Evolutionary conservation across 2,329 filamentous ascomycete species (phyloP), one percentile per base, ranked within the genome.

Genomic region (Phaeosphaeriaceae sp.): DNA sequence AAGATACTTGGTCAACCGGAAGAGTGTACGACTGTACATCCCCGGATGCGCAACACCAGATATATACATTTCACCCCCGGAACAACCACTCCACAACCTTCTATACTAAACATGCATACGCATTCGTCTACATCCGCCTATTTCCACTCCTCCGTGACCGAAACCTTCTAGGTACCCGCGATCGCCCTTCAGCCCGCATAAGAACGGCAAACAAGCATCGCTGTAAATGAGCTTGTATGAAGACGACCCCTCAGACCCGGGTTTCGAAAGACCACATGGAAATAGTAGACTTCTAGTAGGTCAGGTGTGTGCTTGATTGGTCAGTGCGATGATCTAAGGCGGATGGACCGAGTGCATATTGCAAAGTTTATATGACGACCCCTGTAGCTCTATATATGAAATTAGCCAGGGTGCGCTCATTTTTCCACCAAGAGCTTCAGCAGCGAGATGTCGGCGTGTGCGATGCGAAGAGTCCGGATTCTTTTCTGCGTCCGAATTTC

Each of bases 371-470:
- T 62, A 63, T 72, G 67, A 64, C 69, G 69, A 65, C 71, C 65
- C 70, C 57, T 54, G 46, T 70, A 65, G 69, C 54, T 67, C 70
- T 69, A 61, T 60, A 52, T 57, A 65, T 27, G 65, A 73, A 49
- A 75, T 73, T 65, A 71, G 61, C 54, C 59, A 53, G 54, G 58
- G 40, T 44, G 15, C n/a, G 27, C 7, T 11, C n/a, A 58, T 59
- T 61, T 69, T 68, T 66, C 64, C 64, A 64, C 64, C 62, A 61
- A 66, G 60, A 49, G 57, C 53, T 11, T 7, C 13, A 13, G 3
- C 11, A 36, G 6, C 11, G 25, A 27, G 25, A 27, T 27, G 41
- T 51, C 15, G 45, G 36, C n/a, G 5, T 19, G 4, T 41, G 36
- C n/a, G 13, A 41, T 41, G 36, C 25, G 25, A 27, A 27, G 25